Evolutionary conservation across 140 eudicot species (phyloP).

Genomic region (Flaveria floridana): DNA sequence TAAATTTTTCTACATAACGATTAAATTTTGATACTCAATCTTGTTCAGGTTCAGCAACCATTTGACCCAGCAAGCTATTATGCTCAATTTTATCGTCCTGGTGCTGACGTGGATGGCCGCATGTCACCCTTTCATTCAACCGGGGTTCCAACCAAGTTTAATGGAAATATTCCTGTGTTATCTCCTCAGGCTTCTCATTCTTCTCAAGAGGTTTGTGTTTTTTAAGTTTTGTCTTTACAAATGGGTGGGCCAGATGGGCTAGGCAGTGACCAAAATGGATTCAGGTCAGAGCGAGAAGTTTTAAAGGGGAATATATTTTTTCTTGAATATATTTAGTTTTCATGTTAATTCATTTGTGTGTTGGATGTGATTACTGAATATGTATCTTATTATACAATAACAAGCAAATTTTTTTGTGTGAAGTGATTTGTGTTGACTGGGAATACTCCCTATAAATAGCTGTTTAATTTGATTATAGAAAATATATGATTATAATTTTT

Average conservation of each 20-base stretch:
- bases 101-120: constrained; percentile 59
- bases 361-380: constrained; percentile 8
- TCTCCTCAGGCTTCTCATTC: constrained; percentile 65
- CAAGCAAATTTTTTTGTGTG: background rate
- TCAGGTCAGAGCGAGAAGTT: background rate
- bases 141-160: constrained; percentile 42
- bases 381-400: background rate
- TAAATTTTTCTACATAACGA: background rate
- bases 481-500: background rate
- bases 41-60: constrained; percentile 61
- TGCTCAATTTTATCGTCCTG: constrained; percentile 66
- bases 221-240: background rate
- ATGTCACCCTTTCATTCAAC: constrained; percentile 62
- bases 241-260: background rate
- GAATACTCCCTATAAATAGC: background rate
- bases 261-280: background rate
- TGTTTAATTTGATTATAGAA: background rate
- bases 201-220: constrained; percentile 69
- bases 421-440: background rate
- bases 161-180: constrained; percentile 50
- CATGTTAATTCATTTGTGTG: background rate
- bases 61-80: constrained; percentile 73
- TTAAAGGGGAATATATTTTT: background rate
- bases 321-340: background rate
- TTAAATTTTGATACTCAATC: background rate